These are phyloP conservation scores for Trapa incisa DNA, from an alignment of 345 rosid genomes.

Conservation along the genomic window DNA sequence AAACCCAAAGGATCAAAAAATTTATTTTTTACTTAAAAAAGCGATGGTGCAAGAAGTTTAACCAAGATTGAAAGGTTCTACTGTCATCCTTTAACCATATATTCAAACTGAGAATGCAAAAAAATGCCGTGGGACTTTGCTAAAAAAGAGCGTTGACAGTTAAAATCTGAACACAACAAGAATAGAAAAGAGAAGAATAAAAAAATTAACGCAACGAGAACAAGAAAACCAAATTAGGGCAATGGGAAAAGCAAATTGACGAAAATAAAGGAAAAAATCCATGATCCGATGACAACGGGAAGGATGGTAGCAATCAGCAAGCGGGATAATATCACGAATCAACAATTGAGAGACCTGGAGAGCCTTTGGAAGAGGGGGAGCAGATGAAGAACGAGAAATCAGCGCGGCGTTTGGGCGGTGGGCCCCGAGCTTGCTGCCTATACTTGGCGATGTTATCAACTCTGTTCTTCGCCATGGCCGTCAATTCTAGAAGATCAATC, in stretches of 20 bases:
- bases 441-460: slow-evolving; percentile 15
- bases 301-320: not conserved
- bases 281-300: not conserved
- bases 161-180: not conserved
- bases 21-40: not conserved
- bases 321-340: not conserved
- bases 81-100: not conserved
- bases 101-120: not conserved
- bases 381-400: slow-evolving; percentile 15
- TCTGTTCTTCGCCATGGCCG: slow-evolving; percentile 13
- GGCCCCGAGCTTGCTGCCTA: slow-evolving; percentile 16
- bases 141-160: not conserved
- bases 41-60: not conserved
- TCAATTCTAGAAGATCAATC: not conserved
- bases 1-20: not conserved
- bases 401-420: slow-evolving; percentile 21
- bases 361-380: not conserved
- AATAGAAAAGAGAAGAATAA: not conserved
- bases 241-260: not conserved
- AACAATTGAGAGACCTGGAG: not conserved
- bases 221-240: not conserved
- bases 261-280: not conserved
- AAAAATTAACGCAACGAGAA: not conserved
- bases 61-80: not conserved
- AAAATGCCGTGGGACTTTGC: not conserved